Conservation (phyloP, 371 early-diverging fungal genomes). For the Rhizopus stolonifer region DNA sequence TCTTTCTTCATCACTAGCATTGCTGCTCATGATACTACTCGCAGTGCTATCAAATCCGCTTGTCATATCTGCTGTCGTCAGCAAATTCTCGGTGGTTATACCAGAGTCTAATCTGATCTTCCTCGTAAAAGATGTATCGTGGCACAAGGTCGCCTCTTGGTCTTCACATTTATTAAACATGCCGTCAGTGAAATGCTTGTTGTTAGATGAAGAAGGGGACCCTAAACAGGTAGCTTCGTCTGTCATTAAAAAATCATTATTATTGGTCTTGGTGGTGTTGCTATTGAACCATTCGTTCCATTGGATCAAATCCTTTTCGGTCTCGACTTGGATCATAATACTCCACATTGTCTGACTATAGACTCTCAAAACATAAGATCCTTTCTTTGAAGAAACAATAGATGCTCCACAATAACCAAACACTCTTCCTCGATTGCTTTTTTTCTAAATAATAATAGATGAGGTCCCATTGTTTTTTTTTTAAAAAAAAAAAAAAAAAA, state of each 20-base stretch:
- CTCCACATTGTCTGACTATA: slow-evolving; percentile 40
- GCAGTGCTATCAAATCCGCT: neutral
- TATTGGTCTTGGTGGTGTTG: neutral
- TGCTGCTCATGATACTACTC: neutral
- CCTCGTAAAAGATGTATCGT: neutral
- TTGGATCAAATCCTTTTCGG: slow-evolving; percentile 38
- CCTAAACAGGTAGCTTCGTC: slow-evolving; percentile 3
- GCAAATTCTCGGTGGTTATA: slow-evolving; percentile 12
- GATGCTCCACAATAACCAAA: slow-evolving; percentile 46
- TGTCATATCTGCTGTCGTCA: slow-evolving; percentile 1
- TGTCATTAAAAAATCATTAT: slow-evolving; percentile 1
- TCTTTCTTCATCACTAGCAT: slow-evolving; percentile 1
- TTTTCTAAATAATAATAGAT: too few species aligned
- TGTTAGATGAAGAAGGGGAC: neutral
- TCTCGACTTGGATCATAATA: slow-evolving; percentile 51
- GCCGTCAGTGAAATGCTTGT: neutral
- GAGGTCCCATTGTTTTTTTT: slow-evolving; percentile 3
- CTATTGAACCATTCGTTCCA: slow-evolving; percentile 48
- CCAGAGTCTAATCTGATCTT: slow-evolving; percentile 14
- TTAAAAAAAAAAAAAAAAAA: neutral
- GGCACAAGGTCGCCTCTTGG: neutral
- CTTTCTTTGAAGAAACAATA: slow-evolving; percentile 30
- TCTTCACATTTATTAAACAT: slow-evolving; percentile 1
- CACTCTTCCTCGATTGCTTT: slow-evolving; percentile 37
- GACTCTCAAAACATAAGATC: slow-evolving; percentile 45